phyloP scores from a whole-genome alignment of 2,329 filamentous ascomycete genomes.

The Aschersonia sp. region DNA sequence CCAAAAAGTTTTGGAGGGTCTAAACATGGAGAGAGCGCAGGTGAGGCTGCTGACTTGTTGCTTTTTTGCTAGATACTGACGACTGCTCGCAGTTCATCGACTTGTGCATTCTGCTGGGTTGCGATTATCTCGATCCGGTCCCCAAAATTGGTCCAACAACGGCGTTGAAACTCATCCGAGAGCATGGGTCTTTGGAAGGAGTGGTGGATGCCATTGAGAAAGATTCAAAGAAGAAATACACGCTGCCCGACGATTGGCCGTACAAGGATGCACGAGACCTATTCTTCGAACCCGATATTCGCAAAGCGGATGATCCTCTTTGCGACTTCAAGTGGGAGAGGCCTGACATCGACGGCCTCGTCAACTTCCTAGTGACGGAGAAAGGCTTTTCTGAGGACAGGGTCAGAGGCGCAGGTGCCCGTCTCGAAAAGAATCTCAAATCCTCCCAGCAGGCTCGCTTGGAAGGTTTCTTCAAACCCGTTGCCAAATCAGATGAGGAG shows the following conservation, averaged over 20 bases:
- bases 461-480: constrained; percentile 92
- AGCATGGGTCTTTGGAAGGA: constrained; percentile 76
- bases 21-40: constrained; percentile 79
- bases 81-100: constrained; percentile 64
- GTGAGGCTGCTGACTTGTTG: constrained; percentile 25
- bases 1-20: constrained; percentile 70
- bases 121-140: constrained; percentile 93
- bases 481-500: constrained; percentile 78
- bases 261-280: constrained; percentile 82
- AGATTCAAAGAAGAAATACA: constrained; percentile 66
- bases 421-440: constrained; percentile 83
- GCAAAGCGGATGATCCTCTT: constrained; percentile 63
- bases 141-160: constrained; percentile 89
- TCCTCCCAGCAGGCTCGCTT: constrained; percentile 78
- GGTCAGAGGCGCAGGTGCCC: constrained; percentile 63
- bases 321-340: constrained; percentile 98
- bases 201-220: constrained; percentile 70
- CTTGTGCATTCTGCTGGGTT: constrained; percentile 91
- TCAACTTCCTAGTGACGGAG: constrained; percentile 80
- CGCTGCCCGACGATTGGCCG: constrained; percentile 91
- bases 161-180: constrained; percentile 84
- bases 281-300: constrained; percentile 85
- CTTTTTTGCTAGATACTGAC: neutral
- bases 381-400: constrained; percentile 97
- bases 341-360: constrained; percentile 77